Conservation (phyloP, 129 eudicot genomes). For the Artemisia argyi region DNA sequence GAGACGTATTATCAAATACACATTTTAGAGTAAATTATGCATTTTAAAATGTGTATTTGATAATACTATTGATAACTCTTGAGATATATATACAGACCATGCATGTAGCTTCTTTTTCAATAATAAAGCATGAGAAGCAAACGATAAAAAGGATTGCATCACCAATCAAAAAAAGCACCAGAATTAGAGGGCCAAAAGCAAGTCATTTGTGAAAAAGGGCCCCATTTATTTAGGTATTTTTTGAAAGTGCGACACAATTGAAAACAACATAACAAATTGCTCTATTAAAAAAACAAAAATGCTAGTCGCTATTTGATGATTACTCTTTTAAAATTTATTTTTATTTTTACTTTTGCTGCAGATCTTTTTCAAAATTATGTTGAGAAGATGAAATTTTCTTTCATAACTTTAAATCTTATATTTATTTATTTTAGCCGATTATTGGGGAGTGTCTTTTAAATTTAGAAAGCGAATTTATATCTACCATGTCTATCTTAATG, state of each 20-base stretch:
- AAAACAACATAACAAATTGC: conserved; percentile 30
- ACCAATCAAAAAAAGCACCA: conserved; percentile 32
- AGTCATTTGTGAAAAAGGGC: conserved; percentile 28
- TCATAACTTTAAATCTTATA: neutral
- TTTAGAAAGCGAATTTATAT: too few relatives aligned
- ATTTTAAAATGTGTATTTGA: too few relatives aligned
- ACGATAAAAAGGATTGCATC: conserved; percentile 38
- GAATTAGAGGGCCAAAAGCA: conserved; percentile 29
- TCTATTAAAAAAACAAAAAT: conserved; percentile 1
- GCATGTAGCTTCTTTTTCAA: conserved; percentile 1
- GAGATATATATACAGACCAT: too few relatives aligned
- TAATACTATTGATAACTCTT: too few relatives aligned
- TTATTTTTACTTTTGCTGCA: too few relatives aligned
- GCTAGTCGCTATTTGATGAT: neutral
- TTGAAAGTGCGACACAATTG: conserved; percentile 36
- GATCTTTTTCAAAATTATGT: neutral
- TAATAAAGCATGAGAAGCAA: conserved; percentile 18
- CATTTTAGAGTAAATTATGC: too few relatives aligned
- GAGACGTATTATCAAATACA: too few relatives aligned
- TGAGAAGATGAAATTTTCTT: neutral
- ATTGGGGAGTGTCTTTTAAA: too few relatives aligned
- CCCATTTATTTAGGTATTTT: conserved; percentile 44
- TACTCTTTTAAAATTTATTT: too few relatives aligned
- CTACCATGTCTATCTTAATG: too few relatives aligned
- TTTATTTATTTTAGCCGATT: too few relatives aligned